These are phyloP conservation scores for Moesziomyces parantarcticus DNA, from an alignment of 1,284 basidiomycete species.

Conservation along the genomic window DNA sequence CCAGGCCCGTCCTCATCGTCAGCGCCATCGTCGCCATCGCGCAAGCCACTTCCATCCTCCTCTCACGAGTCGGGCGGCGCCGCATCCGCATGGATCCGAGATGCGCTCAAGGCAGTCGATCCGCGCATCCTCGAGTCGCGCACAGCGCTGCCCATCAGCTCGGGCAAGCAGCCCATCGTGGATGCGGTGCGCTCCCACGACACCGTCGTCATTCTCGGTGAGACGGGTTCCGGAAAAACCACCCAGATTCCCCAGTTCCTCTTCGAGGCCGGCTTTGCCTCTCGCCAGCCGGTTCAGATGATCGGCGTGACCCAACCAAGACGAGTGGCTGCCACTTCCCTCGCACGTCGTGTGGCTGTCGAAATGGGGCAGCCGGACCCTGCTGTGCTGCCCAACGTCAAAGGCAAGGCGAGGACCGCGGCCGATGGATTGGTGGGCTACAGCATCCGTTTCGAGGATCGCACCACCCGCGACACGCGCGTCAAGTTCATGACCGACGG, in stretches of 20 bases:
- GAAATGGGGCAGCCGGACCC: constrained; percentile 76
- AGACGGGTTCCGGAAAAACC: constrained; percentile 97
- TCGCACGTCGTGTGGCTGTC: constrained; percentile 86
- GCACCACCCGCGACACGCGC: constrained; percentile 75
- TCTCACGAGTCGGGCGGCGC: constrained; percentile 6
- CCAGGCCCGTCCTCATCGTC: constrained; percentile 1
- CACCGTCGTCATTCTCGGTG: constrained; percentile 90
- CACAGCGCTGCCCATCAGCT: constrained; percentile 55
- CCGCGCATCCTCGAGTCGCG: constrained; percentile 42
- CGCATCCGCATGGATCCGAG: constrained; percentile 21
- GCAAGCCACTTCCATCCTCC: constrained; percentile 5
- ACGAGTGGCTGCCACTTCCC: constrained; percentile 90
- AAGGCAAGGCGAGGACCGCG: constrained; percentile 32
- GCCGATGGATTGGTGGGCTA: constrained; percentile 79
- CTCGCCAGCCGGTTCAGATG: constrained; percentile 70
- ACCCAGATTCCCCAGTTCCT: constrained; percentile 75
- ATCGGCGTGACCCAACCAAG: constrained; percentile 82
- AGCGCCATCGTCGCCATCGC: constrained; percentile 10
- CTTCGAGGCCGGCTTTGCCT: constrained; percentile 74
- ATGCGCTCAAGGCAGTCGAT: constrained; percentile 36
- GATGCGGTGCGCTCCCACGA: constrained; percentile 74
- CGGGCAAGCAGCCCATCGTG: constrained; percentile 50
- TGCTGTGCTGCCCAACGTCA: constrained; percentile 27
- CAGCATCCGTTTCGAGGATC: constrained; percentile 94
- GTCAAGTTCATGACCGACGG: constrained; percentile 98